A percentile compares a stretch with the other conserved stretches of the same genome.
These are phyloP conservation scores for Cystobasidium tubakii DNA, from an alignment of 768 basidiomycete species.

Conservation along the genomic window DNA sequence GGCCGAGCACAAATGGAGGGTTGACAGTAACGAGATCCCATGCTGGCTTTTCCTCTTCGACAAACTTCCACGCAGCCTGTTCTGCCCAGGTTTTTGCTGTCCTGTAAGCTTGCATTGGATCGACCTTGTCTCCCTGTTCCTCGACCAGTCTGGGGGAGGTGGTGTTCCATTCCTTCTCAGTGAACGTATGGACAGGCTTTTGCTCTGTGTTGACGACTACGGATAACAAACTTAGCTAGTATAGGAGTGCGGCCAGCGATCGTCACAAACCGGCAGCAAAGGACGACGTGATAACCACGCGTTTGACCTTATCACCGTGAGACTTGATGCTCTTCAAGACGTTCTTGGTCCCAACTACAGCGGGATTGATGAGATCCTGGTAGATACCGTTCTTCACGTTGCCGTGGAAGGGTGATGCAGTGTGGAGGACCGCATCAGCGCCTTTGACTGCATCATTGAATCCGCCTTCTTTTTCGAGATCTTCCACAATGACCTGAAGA, in stretches of 20 bases:
- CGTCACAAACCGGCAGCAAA: slow-evolving; percentile 43
- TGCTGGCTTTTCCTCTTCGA: slow-evolving; percentile 16
- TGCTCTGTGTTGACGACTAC: slow-evolving; percentile 17
- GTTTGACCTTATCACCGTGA: slow-evolving; percentile 35
- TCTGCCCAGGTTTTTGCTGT: slow-evolving; percentile 1
- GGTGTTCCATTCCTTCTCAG: slow-evolving; percentile 30
- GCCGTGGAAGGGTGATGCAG: slow-evolving; percentile 59
- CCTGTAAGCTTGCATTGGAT: slow-evolving; percentile 1
- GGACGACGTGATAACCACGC: slow-evolving; percentile 44
- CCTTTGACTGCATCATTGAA: slow-evolving; percentile 74
- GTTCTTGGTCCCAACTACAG: slow-evolving; percentile 63
- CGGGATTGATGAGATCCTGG: slow-evolving; percentile 59
- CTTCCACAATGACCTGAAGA: slow-evolving; percentile 60
- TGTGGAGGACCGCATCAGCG: slow-evolving; percentile 66
- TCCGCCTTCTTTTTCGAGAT: slow-evolving; percentile 60
- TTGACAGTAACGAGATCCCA: slow-evolving; percentile 11
- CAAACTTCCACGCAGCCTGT: slow-evolving; percentile 17
- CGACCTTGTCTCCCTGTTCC: not conserved
- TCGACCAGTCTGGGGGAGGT: slow-evolving; percentile 1
- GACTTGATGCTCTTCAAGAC: slow-evolving; percentile 56
- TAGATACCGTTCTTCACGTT: slow-evolving; percentile 45
- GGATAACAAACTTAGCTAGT: no score
- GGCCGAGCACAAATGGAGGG: slow-evolving; percentile 22
- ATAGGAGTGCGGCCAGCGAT: no score
- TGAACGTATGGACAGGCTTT: slow-evolving; percentile 26